Evolutionary conservation across 1,284 basidiomycete genomes (phyloP), one percentile per base, ranked within the genome.

Genomic region (Apiotrichum domesticum): DNA sequence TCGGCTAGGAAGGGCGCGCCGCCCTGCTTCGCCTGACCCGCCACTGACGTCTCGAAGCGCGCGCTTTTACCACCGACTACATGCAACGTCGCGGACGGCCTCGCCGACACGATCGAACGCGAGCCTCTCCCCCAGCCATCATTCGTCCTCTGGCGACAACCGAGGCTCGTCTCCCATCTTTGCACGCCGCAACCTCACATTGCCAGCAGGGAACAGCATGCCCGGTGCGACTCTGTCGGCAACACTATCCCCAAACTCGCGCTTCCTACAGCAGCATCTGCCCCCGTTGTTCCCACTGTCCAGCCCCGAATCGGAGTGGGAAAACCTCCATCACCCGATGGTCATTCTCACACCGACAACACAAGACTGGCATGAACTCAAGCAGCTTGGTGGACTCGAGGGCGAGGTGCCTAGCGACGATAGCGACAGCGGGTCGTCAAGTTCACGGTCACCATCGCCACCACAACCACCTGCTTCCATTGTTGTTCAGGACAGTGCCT

Each of bases 321-420:
- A 37, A 3, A 41, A 51, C 14, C 50, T 45, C 5, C 2, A 45
- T 1, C 58, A 57, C 3, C 55, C 64, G 2, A 68, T 72, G 55
- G 74, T 78, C 37, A 71, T 78, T n/a, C 67, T 78, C 9, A 78
- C 77, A 3, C 77, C 77, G 14, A 78, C 77, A 5, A 78, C 77
- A 0, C 72, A 77, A 47, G 75, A 76, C 54, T 78, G 77, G 76
- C 67, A 67, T 10, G 75, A 75, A 40, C 54, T 77, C 29, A 69
- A 69, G 61, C 46, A 62, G 55, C 54, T 64, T 8, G 52, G 58
- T 33, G 57, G 58, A 46, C 51, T 61, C 34, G 61, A 62, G 43
- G 67, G 60, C 15, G 60, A 60, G 10, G 51, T 51, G 6, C 29
- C 52, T 4, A 46, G n/a, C 8, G 53, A 43, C 46, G 60, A 58